Base-by-base conservation (phyloP, 306 rosid species). In the Vigna reflexopilosa region DNA sequence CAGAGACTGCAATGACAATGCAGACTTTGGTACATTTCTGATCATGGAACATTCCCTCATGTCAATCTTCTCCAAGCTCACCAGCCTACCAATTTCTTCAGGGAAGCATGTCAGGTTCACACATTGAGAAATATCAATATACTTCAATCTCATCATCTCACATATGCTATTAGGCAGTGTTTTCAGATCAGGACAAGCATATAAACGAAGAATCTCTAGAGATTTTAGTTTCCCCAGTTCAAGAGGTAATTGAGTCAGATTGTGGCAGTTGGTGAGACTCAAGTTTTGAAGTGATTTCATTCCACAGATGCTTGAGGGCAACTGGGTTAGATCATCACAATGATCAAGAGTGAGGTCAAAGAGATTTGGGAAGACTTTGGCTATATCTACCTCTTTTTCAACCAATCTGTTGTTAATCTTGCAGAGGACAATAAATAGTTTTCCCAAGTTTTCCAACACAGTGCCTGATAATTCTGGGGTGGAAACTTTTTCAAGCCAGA, bases 401-500 rank as follows among this genome's bases (percentile, higher is more conserved):
- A 83, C 83, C 2, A 94, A 81, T 83, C 87, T 82, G 52, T 86
- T 67, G 11, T 79, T 86, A 40, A 83, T 66, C 82, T 90, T 88
- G 86, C 97, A 92, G 0, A 87, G 84, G 69, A 94, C 85, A 9
- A 94, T 67, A 7, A 85, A 90, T n/a, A 94, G 57, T 65, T 92
- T 94, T 20, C 85, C 76, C 55, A 92, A 72, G 50, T 73, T 79
- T 75, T 67, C 86, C 57, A 88, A 51, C 40, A 83, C 79, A 47
- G 72, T 20, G 67, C 66, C 67, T 40, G 88, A 83, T 17, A 91
- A 80, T 8, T 81, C 84, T 4, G 97, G 93, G 42, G 87, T 85
- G 3, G 86, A 83, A 30, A 90, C 86, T 50, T 91, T 94, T 81
- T 94, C 98, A 32, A 94, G 97, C 98, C 97, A 94, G 13, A 94